These are phyloP conservation scores for Nicotiana tabacum DNA, from an alignment of 257 asterid genomes.

Conservation along the genomic window DNA sequence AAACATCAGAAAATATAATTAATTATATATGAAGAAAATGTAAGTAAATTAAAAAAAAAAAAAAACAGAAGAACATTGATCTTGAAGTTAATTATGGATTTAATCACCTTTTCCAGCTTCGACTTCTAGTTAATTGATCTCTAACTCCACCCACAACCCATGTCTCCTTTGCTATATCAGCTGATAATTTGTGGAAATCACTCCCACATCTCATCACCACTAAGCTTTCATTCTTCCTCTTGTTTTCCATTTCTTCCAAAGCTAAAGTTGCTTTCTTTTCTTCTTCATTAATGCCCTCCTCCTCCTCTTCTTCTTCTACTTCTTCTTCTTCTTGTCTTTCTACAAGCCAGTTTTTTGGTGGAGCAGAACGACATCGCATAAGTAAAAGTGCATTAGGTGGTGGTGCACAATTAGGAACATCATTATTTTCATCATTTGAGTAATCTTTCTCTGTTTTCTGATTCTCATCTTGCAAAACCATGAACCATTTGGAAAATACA, in stretches of 20 bases:
- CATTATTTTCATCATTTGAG: not conserved
- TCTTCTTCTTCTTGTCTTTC: slow-evolving; percentile 31
- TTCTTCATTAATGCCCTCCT: slow-evolving; percentile 5
- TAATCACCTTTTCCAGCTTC: slow-evolving; percentile 68
- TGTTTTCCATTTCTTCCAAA: slow-evolving; percentile 19
- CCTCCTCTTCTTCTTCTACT: not conserved
- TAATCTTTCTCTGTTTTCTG: slow-evolving; percentile 13
- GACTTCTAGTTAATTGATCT: slow-evolving; percentile 57
- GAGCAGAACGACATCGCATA: slow-evolving; percentile 90
- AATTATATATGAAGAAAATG: not conserved
- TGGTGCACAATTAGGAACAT: slow-evolving; percentile 23
- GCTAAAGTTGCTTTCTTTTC: not conserved
- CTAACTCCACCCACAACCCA: slow-evolving; percentile 68
- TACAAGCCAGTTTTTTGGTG: slow-evolving; percentile 71
- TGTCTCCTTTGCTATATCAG: slow-evolving; percentile 59
- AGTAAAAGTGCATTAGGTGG: slow-evolving; percentile 72
- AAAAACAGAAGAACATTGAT: not conserved
- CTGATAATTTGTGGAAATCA: slow-evolving; percentile 42
- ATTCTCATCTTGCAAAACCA: slow-evolving; percentile 58
- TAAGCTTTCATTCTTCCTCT: slow-evolving; percentile 25
- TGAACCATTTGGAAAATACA: slow-evolving; percentile 79
- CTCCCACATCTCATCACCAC: slow-evolving; percentile 49
- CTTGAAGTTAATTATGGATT: not conserved
- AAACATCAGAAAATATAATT: not conserved
- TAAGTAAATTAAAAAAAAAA: not conserved